Evolutionary conservation across 225 moss, liverwort and hornwort genomes (phyloP).

Genomic region (Physcomitrellopsis africana): DNA sequence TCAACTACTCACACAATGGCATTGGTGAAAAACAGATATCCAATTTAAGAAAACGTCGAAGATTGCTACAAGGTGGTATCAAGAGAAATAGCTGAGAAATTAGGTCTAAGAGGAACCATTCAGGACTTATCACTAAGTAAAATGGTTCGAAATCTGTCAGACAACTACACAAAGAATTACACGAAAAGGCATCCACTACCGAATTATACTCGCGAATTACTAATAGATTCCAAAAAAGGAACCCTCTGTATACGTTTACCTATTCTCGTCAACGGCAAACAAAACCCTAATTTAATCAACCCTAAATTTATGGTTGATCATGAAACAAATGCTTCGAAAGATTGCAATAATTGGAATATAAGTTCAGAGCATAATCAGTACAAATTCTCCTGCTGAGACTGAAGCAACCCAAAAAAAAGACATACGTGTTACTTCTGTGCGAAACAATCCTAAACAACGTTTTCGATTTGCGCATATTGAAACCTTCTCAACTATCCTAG

Average conservation of each 20-base stretch:
- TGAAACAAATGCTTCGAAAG: not conserved
- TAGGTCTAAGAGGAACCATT: not conserved
- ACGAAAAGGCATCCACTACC: not conserved
- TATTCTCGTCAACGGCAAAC: not conserved
- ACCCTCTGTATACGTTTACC: not conserved
- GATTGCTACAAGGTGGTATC: not conserved
- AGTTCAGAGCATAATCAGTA: not conserved
- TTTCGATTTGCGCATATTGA: not conserved
- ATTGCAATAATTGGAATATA: not conserved
- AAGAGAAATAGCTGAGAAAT: not conserved
- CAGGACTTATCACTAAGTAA: not conserved
- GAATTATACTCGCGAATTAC: not conserved
- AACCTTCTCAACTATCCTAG: not conserved
- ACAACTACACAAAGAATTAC: not conserved
- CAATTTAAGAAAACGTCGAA: not conserved
- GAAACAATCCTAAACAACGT: constrained; percentile 1
- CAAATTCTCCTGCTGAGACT: no score
- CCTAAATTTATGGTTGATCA: not conserved
- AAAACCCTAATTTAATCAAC: constrained; percentile 25
- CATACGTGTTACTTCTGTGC: not conserved
- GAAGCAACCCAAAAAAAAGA: not conserved
- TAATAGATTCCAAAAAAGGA: not conserved
- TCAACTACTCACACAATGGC: no score
- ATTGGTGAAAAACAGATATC: no score
- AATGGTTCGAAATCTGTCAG: not conserved